These are phyloP conservation scores for Emergomyces africanus DNA, from an alignment of 2,329 filamentous ascomycete species.

Conservation along the genomic window DNA sequence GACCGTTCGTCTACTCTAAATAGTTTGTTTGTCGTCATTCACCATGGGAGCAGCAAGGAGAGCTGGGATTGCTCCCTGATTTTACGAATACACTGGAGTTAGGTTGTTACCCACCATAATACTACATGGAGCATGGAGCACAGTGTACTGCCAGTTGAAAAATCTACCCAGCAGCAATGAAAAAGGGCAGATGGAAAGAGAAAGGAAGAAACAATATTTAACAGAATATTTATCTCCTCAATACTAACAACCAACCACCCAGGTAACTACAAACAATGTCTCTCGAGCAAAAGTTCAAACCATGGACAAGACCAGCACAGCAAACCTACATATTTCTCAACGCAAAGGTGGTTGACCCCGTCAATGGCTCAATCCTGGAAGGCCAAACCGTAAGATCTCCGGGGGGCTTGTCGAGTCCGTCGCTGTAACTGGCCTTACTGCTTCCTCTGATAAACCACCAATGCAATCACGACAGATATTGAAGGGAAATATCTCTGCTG, in stretches of 20 bases:
- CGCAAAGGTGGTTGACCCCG: conserved; percentile 33
- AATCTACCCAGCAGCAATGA: background rate
- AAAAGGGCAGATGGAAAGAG: background rate
- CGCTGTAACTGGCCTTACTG: conserved; percentile 6
- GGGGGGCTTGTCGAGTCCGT: conserved; percentile 22
- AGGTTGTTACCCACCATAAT: background rate
- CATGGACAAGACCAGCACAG: background rate
- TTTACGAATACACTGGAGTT: background rate
- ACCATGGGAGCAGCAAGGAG: background rate
- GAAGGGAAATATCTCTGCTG: conserved; percentile 36
- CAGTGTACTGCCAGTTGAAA: background rate
- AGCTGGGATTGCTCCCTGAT: background rate
- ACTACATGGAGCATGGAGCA: background rate
- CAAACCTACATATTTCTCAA: conserved; percentile 15
- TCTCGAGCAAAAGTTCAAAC: background rate
- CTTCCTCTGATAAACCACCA: conserved; percentile 5
- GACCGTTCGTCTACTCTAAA: background rate
- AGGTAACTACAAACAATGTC: background rate
- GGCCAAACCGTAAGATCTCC: conserved; percentile 23
- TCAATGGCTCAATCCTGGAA: conserved; percentile 20
- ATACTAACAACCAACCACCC: background rate
- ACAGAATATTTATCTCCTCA: background rate
- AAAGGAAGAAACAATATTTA: background rate
- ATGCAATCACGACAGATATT: conserved; percentile 26
- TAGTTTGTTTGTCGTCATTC: background rate